Evolutionary conservation across 225 moss, liverwort and hornwort genomes (phyloP).

Genomic region (Rhytidiadelphus loreus): DNA sequence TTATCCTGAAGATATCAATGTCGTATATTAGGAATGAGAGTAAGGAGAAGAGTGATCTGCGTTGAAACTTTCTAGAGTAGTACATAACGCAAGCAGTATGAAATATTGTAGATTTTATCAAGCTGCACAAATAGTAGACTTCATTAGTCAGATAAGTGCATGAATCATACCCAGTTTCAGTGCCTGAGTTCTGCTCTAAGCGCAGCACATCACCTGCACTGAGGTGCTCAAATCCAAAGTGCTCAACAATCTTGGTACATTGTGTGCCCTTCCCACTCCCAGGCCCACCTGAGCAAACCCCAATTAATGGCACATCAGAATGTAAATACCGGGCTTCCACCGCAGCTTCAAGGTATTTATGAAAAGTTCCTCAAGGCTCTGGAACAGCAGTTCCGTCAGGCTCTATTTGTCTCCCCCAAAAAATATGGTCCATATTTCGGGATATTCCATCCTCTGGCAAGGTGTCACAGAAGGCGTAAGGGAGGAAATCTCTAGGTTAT

Average conservation of each 20-base stretch:
- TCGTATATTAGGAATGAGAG: background rate
- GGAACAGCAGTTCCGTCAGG: background rate
- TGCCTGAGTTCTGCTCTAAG: slow-evolving; percentile 79
- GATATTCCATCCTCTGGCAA: background rate
- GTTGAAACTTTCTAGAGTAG: background rate
- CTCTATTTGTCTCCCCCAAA: background rate
- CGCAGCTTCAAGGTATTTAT: background rate
- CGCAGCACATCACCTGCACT: slow-evolving; percentile 83
- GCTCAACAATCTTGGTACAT: slow-evolving; percentile 81
- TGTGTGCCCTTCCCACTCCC: slow-evolving; percentile 98
- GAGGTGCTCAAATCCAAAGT: slow-evolving; percentile 73
- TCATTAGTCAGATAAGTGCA: background rate
- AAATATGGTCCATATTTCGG: background rate
- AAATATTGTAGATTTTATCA: background rate
- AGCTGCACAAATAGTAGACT: background rate
- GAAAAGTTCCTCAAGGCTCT: background rate
- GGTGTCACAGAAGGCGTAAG: background rate
- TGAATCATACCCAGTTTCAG: slow-evolving; percentile 57
- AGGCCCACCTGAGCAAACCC: slow-evolving; percentile 63
- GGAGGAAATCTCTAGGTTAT: background rate
- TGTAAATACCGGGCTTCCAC: background rate
- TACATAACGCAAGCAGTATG: background rate
- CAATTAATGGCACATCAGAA: background rate
- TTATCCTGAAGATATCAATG: background rate
- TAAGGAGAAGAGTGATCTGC: background rate